Percentiles rank a stretch among this genome's conserved stretches.
These are phyloP conservation scores for Globisporangium camurandrum DNA, from an alignment of 352 stramenopile genomes.

Conservation along the genomic window DNA sequence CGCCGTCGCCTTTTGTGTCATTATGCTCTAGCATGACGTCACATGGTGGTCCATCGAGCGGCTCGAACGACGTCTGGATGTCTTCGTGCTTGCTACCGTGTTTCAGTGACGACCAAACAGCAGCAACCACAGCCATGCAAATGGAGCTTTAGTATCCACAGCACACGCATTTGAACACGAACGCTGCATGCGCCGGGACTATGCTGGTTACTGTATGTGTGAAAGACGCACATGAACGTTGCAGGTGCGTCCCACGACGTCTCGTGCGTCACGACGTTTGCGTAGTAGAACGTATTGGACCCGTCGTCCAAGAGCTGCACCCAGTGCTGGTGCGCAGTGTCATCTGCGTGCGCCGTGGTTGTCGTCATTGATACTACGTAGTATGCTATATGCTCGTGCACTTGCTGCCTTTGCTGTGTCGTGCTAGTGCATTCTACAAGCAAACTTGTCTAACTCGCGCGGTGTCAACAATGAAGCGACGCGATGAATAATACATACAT, in stretches of 20 bases:
- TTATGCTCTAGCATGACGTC: not conserved
- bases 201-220: not conserved
- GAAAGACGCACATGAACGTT: conserved; percentile 9
- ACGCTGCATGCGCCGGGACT: no score
- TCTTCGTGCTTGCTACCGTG: conserved; percentile 11
- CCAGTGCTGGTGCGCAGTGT: not conserved
- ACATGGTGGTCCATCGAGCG: not conserved
- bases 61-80: conserved; percentile 7
- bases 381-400: no score
- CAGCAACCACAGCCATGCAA: no score
- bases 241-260: conserved; percentile 8
- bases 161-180: not conserved
- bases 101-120: no score
- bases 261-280: conserved; percentile 8
- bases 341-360: no score
- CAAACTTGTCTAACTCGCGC: no score
- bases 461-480: no score
- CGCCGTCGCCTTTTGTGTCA: no score
- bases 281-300: conserved; percentile 10
- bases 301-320: conserved; percentile 6
- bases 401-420: no score
- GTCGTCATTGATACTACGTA: no score
- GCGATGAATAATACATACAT: no score
- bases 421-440: no score
- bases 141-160: not conserved